Base-by-base conservation (phyloP, 768 basidiomycete species). In the Calocera viscosa region DNA sequence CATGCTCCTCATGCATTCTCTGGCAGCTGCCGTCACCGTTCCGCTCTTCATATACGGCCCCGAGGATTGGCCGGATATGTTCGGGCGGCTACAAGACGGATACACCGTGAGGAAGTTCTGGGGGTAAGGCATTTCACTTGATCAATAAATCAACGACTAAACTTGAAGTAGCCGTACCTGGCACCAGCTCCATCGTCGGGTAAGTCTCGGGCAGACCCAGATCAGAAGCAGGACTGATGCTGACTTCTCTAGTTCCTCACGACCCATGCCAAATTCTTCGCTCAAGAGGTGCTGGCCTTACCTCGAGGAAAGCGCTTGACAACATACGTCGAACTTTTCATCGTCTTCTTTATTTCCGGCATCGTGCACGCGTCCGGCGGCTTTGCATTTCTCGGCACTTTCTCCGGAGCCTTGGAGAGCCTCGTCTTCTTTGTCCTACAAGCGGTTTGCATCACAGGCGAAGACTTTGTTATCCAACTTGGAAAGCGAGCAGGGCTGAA, bases 41-140 rank as follows among this genome's bases (percentile, higher is more conserved):
- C 26, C 26, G 14, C 53, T 60, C 16, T 60, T 60, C 53, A 60
- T 60, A 5, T 28, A 60, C 30, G 22, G 22, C 14, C 53, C 11
- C 11, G 53, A 60, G 30, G 53, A 60, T 32, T 60, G 53, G 53
- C 53, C 53, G 53, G 53, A 60, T 32, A 60, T 60, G 53, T 60
- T 60, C 30, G 53, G 53, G 11, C 24, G 53, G 26, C 7, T 60
- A 10, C 53, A 26, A 22, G 53, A 60, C 30, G 53, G 26, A 19
- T 60, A 60, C 19, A 60, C 53, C 30, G 53, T 60, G 14, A 14
- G 53, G 30, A 60, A 60, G 30, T 60, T 60, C 30, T 60, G 53
- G 53, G 53, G 53, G 53, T 60, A 22, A 12, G 53, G 11, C 53
- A 32, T 2, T 60, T 16, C 19, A 7, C 22, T 28, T 26, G 53